Conservation (phyloP, 345 rosid species). For the Aurinia saxatilis region DNA sequence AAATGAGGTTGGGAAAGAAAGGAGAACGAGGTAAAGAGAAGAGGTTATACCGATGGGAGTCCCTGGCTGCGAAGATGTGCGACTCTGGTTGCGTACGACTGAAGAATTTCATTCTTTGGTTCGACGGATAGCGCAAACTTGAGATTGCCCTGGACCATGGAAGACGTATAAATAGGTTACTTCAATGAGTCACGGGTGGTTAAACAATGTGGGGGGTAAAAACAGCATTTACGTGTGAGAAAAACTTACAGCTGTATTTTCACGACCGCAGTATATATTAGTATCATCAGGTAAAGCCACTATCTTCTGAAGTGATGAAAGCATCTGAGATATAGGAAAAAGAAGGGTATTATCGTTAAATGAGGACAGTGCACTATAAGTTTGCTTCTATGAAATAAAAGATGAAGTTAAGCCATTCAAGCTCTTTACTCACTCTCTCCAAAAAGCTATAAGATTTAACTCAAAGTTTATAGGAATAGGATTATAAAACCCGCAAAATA, state of each 20-base stretch:
- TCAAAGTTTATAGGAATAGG: not conserved
- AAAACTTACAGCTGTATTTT: slow-evolving; percentile 79
- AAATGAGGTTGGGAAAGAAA: not conserved
- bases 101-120: slow-evolving; percentile 82
- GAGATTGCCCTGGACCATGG: slow-evolving; percentile 60
- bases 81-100: slow-evolving; percentile 66
- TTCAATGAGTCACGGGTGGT: not conserved
- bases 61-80: slow-evolving; percentile 80
- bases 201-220: not conserved
- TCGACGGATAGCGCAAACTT: slow-evolving; percentile 90
- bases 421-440: not conserved
- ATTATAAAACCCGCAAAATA: too few relatives aligned
- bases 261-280: slow-evolving; percentile 78
- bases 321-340: slow-evolving; percentile 54
- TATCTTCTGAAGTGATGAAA: slow-evolving; percentile 68
- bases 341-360: not conserved
- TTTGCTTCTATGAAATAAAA: not conserved
- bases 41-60: slow-evolving; percentile 58
- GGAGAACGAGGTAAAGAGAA: not conserved
- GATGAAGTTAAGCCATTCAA: not conserved
- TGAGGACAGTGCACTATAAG: not conserved
- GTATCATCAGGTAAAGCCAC: slow-evolving; percentile 81
- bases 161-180: not conserved
- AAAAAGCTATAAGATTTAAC: not conserved
- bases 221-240: not conserved